Percentiles rank a stretch among this genome's conserved stretches.
phyloP scores from a whole-genome alignment of 805 yeast genomes.

The Geotrichum ghanense region DNA sequence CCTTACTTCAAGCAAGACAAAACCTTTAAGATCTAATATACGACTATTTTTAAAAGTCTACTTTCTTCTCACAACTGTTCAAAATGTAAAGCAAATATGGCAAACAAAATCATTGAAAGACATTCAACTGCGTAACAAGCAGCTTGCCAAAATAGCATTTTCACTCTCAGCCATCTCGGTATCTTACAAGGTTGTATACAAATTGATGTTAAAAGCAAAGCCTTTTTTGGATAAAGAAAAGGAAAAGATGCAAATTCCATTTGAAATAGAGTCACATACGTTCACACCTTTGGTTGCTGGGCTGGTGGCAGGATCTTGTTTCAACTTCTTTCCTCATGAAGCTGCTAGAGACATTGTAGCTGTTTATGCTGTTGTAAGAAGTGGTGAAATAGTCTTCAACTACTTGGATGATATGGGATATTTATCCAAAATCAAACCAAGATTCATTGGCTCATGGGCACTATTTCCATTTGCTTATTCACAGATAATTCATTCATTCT shows the following conservation, averaged over 20 bases:
- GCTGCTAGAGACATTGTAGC: conserved; percentile 20
- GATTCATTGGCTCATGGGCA: conserved; percentile 29
- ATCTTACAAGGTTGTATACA: not conserved
- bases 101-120: not conserved
- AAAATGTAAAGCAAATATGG: not conserved
- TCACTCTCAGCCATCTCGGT: not conserved
- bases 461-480: conserved; percentile 30
- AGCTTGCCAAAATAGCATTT: not conserved
- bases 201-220: not conserved
- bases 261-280: conserved; percentile 1
- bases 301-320: conserved; percentile 17
- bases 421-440: conserved; percentile 24
- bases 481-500: conserved; percentile 27
- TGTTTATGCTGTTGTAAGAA: conserved; percentile 23
- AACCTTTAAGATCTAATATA: not conserved
- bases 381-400: conserved; percentile 26
- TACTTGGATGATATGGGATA: conserved; percentile 24
- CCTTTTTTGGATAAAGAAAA: not conserved
- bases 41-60: not conserved
- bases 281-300: conserved; percentile 13
- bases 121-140: not conserved
- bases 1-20: too few relatives aligned
- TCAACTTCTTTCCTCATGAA: conserved; percentile 19
- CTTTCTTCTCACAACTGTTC: not conserved
- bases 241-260: not conserved